Conservation (phyloP, 179 eudicot species). For the Heliamphora pulchella region DNA sequence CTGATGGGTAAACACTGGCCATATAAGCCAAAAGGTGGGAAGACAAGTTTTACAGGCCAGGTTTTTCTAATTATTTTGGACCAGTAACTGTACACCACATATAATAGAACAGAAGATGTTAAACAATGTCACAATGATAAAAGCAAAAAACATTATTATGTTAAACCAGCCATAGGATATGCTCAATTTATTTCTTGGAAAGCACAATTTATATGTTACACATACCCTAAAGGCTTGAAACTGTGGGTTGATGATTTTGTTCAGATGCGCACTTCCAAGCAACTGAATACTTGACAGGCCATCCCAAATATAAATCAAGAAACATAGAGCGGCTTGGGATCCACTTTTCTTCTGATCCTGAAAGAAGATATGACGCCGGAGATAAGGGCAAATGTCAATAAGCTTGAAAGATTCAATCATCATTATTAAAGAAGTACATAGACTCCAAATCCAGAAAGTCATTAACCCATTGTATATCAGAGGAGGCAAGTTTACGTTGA, state of each 20-base stretch:
- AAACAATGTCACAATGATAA: background rate
- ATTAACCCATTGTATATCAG: no score
- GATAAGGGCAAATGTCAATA: background rate
- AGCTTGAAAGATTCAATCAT: background rate
- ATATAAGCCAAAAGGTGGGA: background rate
- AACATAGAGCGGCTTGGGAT: conserved; percentile 55
- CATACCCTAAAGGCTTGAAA: conserved; percentile 2
- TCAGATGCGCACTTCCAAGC: conserved; percentile 3
- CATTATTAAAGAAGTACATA: no score
- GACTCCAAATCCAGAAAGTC: no score
- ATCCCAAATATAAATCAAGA: conserved; percentile 25
- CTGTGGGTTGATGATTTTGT: background rate
- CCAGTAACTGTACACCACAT: background rate
- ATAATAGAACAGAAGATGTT: background rate
- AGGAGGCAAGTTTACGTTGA: no score
- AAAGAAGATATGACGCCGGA: background rate
- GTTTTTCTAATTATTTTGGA: background rate
- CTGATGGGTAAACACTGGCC: background rate
- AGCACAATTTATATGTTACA: background rate
- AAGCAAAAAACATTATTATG: background rate
- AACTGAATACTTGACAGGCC: background rate
- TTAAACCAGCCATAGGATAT: background rate
- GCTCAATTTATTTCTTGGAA: background rate
- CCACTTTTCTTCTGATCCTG: conserved; percentile 73
- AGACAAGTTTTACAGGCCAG: background rate